A percentile compares a stretch with the other conserved stretches of the same genome.
Conservation (phyloP, 225 moss, liverwort and hornwort species). For the Bryum argenteum region DNA sequence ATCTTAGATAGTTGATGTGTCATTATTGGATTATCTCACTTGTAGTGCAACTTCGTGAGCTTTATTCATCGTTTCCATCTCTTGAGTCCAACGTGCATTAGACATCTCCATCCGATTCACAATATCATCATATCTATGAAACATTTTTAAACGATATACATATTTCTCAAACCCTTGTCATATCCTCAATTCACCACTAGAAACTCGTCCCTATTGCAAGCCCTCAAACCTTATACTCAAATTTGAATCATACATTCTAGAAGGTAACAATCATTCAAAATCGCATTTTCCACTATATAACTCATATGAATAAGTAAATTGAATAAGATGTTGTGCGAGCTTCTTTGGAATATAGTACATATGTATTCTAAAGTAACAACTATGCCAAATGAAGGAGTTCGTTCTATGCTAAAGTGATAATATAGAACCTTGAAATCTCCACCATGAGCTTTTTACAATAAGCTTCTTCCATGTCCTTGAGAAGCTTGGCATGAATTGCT, state of each 20-base stretch:
- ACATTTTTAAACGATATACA: not conserved
- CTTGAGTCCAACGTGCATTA: conserved; percentile 37
- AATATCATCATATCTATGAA: conserved; percentile 38
- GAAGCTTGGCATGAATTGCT: conserved; percentile 51
- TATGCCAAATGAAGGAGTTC: not conserved
- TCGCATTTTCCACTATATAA: no score
- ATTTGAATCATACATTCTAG: no score
- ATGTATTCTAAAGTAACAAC: no score
- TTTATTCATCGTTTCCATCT: conserved; percentile 37
- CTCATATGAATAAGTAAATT: no score
- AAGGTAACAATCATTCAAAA: no score
- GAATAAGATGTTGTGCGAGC: no score
- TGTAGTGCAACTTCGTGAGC: conserved; percentile 44
- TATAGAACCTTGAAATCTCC: conserved; percentile 68
- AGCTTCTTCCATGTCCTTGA: conserved; percentile 77
- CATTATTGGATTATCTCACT: conserved; percentile 9
- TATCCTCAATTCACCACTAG: not conserved
- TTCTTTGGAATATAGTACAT: no score
- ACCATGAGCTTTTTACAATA: conserved; percentile 73
- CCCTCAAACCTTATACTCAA: no score
- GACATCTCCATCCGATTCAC: conserved; percentile 30
- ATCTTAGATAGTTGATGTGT: not conserved
- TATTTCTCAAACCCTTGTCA: not conserved
- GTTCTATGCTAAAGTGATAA: not conserved
- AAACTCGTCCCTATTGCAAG: not conserved